A percentile compares a stretch with the other conserved stretches of the same genome.
Conservation (phyloP, 345 rosid genomes). For the Sapria himalayana region DNA sequence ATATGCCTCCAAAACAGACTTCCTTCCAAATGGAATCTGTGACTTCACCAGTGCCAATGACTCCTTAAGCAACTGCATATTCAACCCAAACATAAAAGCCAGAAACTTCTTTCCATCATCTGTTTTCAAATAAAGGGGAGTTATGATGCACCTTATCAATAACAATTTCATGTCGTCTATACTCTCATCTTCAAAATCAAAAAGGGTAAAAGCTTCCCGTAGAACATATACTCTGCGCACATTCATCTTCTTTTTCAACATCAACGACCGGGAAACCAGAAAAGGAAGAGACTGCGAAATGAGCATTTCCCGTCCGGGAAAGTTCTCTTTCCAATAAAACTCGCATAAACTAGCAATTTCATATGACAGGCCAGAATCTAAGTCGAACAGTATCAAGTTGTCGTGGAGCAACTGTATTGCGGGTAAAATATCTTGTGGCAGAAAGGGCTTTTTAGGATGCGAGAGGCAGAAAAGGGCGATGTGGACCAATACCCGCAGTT, state of each 20-base stretch:
- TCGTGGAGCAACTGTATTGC: constrained; percentile 46
- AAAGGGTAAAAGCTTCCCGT: constrained; percentile 50
- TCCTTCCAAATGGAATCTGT: constrained; percentile 73
- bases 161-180: constrained; percentile 62
- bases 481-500: constrained; percentile 28
- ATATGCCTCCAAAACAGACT: constrained; percentile 74
- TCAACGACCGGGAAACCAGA: constrained; percentile 52
- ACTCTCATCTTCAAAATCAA: constrained; percentile 80
- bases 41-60: constrained; percentile 63
- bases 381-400: constrained; percentile 44
- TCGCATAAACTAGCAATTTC: constrained; percentile 63
- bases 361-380: constrained; percentile 28
- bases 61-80: constrained; percentile 52
- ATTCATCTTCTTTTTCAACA: constrained; percentile 67
- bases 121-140: constrained; percentile 55
- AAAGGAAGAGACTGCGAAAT: constrained; percentile 72
- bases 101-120: constrained; percentile 71
- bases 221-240: constrained; percentile 51
- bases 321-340: constrained; percentile 59
- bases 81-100: constrained; percentile 53
- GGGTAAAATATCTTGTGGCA: constrained; percentile 26
- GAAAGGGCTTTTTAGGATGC: constrained; percentile 28
- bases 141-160: constrained; percentile 55
- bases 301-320: constrained; percentile 29
- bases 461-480: constrained; percentile 24